phyloP scores from a whole-genome alignment of 75 land plant genomes.

The Pinus albicaulis region DNA sequence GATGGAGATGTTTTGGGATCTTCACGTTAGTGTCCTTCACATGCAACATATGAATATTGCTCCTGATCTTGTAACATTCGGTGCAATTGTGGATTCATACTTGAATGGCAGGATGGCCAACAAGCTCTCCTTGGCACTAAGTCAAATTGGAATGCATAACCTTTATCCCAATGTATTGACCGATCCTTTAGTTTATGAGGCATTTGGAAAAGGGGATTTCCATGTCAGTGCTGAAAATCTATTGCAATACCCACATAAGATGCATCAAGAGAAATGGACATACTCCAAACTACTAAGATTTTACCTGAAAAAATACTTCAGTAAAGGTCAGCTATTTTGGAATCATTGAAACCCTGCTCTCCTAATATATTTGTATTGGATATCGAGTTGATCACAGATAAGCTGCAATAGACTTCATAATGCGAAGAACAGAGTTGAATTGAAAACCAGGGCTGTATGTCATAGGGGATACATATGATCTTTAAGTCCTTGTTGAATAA shows the following conservation, averaged over 20 bases:
- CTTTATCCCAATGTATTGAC: slow-evolving; percentile 43
- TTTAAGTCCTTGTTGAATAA: no score
- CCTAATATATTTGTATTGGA: background rate
- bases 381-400: background rate
- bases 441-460: no score
- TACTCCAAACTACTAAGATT: slow-evolving; percentile 48
- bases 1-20: slow-evolving; percentile 90
- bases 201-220: slow-evolving; percentile 86
- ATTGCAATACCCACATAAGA: slow-evolving; percentile 30
- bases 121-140: slow-evolving; percentile 47
- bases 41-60: slow-evolving; percentile 52
- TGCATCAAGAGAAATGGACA: slow-evolving; percentile 44
- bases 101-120: slow-evolving; percentile 39
- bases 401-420: no score
- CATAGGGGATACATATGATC: no score
- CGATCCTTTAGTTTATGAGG: slow-evolving; percentile 80
- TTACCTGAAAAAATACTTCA: slow-evolving; percentile 45
- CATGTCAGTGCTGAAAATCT: slow-evolving; percentile 65
- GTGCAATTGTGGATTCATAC: slow-evolving; percentile 85
- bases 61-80: slow-evolving; percentile 92
- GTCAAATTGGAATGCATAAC: slow-evolving; percentile 31
- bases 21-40: slow-evolving; percentile 67
- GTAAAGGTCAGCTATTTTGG: slow-evolving; percentile 62
- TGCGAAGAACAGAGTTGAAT: no score
- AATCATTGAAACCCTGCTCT: slow-evolving; percentile 38